These are phyloP conservation scores for Colletotrichum sp. DNA, from an alignment of 2,329 filamentous ascomycete genomes.

Conservation along the genomic window DNA sequence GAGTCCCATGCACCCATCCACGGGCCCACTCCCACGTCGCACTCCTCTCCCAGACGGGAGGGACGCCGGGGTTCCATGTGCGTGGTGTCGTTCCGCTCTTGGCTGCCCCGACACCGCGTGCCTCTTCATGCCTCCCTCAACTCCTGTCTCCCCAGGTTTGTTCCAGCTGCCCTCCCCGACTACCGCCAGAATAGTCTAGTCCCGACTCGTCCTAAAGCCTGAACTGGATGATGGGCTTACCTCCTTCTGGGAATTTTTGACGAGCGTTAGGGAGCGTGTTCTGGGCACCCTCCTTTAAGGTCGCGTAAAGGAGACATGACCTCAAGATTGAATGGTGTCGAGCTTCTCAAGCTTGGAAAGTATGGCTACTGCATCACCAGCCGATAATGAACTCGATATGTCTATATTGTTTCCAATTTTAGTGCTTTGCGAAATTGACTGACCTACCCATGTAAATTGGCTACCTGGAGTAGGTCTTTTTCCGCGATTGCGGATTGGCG, in stretches of 20 bases:
- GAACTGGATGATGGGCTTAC: constrained; percentile 32
- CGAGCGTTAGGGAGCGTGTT: constrained; percentile 9
- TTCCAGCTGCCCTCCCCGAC: neutral
- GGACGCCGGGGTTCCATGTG: constrained; percentile 11
- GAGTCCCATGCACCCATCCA: constrained; percentile 2
- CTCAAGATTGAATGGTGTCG: neutral
- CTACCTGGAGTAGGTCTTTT: neutral
- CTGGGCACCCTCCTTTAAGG: neutral
- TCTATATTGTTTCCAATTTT: constrained; percentile 9
- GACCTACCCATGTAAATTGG: neutral
- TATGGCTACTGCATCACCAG: neutral
- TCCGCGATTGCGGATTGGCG: neutral
- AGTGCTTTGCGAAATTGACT: neutral
- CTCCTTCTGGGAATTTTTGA: constrained; percentile 25
- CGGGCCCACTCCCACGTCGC: neutral
- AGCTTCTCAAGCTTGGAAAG: neutral
- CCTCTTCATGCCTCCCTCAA: neutral
- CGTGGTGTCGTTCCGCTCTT: constrained; percentile 6
- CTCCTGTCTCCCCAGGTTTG: neutral
- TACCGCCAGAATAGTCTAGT: neutral
- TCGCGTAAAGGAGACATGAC: neutral
- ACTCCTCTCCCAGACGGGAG: constrained; percentile 16
- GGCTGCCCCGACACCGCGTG: constrained; percentile 2
- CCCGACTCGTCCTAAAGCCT: constrained; percentile 12
- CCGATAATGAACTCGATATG: neutral